Percentiles rank a stretch among this genome's conserved stretches.
Evolutionary conservation across 768 basidiomycete species (phyloP).

Genomic region (Baorangia bicolor): DNA sequence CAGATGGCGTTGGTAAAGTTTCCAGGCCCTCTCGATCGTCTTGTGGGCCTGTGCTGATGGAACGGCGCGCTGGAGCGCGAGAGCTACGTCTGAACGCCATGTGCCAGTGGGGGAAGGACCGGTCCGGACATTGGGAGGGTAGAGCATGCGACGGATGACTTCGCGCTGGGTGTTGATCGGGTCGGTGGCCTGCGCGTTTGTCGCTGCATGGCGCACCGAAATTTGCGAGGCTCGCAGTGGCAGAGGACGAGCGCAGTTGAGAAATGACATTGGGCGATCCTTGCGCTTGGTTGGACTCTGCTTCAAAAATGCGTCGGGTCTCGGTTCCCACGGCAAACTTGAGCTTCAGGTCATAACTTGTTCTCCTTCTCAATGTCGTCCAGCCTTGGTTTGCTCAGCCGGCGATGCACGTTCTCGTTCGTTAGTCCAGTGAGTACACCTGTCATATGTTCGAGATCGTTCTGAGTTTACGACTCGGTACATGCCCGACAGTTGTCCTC

Average conservation of each 20-base stretch:
- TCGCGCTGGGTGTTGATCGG: slow-evolving; percentile 62
- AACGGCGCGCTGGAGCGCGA: slow-evolving; percentile 77
- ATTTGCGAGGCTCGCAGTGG: slow-evolving; percentile 34
- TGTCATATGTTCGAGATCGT: not conserved
- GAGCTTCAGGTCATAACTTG: not conserved
- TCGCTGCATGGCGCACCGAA: slow-evolving; percentile 44
- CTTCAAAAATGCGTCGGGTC: not conserved
- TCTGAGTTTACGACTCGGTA: not conserved
- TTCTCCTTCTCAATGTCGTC: slow-evolving; percentile 18
- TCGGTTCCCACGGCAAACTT: slow-evolving; percentile 27
- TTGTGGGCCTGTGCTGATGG: slow-evolving; percentile 88
- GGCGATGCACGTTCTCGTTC: slow-evolving; percentile 22
- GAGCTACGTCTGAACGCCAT: slow-evolving; percentile 79
- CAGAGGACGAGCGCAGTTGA: slow-evolving; percentile 35
- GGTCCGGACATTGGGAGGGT: slow-evolving; percentile 73
- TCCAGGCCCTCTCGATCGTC: slow-evolving; percentile 90
- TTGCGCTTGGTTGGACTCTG: not conserved
- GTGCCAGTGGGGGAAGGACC: slow-evolving; percentile 74
- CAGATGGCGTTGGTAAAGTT: slow-evolving; percentile 72
- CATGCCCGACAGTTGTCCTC: slow-evolving; percentile 42
- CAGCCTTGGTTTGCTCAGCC: slow-evolving; percentile 24
- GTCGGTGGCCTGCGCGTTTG: slow-evolving; percentile 23
- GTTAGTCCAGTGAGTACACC: slow-evolving; percentile 16
- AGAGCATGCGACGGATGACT: slow-evolving; percentile 74
- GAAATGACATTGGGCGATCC: slow-evolving; percentile 38